Evolutionary conservation across 352 stramenopile species (phyloP).

Genomic region (Phytophthora ohioensis): DNA sequence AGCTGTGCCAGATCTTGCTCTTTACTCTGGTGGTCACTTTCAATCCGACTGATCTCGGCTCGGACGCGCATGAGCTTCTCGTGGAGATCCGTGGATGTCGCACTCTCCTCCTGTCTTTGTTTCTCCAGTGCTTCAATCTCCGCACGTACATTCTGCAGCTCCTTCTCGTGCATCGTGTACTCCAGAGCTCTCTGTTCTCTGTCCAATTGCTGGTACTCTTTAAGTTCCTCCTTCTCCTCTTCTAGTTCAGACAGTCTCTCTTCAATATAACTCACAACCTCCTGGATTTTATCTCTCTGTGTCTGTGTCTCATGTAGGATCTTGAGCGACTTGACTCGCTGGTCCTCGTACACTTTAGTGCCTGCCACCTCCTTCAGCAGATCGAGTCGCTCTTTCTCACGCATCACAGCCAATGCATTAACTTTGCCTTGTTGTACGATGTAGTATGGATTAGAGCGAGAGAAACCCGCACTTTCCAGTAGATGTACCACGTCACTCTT

Average conservation of each 20-base stretch:
- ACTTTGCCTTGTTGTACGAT: conserved; percentile 99
- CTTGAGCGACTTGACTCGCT: conserved; percentile 95
- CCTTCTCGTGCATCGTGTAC: conserved; percentile 96
- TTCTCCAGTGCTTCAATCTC: conserved; percentile 80
- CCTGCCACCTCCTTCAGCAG: conserved; percentile 99
- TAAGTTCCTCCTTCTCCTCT: conserved; percentile 98
- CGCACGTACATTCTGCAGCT: conserved; percentile 67
- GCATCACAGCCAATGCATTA: conserved; percentile 98
- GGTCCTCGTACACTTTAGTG: conserved; percentile 99
- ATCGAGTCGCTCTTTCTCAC: conserved; percentile 96
- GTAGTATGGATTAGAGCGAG: conserved; percentile 99
- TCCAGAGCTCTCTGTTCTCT: conserved; percentile 95
- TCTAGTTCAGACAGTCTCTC: conserved; percentile 95
- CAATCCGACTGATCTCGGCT: conserved; percentile 60
- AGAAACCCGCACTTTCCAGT: conserved; percentile 99
- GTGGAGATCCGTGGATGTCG: conserved; percentile 63
- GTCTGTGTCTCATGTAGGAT: conserved; percentile 97
- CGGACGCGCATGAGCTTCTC: conserved; percentile 72
- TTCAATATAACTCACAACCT: conserved; percentile 97
- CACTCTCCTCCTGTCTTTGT: conserved; percentile 64
- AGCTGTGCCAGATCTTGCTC: conserved; percentile 64
- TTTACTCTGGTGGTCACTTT: conserved; percentile 50
- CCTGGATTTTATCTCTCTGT: conserved; percentile 96
- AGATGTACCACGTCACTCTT: conserved; percentile 99
- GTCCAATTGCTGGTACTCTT: conserved; percentile 96